Base-by-base conservation (phyloP, 257 asterid species). In the Solanum phureja region DNA sequence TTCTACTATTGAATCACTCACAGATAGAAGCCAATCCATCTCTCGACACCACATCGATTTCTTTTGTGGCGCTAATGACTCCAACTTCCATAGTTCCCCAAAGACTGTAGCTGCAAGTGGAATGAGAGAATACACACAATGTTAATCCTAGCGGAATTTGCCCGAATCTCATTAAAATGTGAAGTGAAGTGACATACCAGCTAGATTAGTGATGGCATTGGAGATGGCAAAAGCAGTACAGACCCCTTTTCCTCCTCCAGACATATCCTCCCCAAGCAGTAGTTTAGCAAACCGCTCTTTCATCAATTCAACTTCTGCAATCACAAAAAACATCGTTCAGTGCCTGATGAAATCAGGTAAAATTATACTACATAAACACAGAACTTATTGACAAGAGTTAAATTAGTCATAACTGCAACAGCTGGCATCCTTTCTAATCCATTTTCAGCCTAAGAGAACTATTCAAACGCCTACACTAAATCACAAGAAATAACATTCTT, bases 241-340 rank as follows among this genome's bases (percentile, higher is more conserved):
- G 19, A 94, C 99, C 89, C 99, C 99, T 88, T 93, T 93, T n/a
- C 98, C 98, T 87, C 98, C 98, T 87, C 99, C 99, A 9, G 98
- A 94, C 98, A 97, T 97, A 79, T 97, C 99, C 90, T 97, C 99
- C 82, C 99, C 99, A 4, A 97, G 93, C 87, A 97, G 90, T 87
- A 97, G 83, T 90, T 96, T 95, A 2, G 98, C 96, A 35, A 97
- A 97, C 49, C 98, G 90, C 88, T 95, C 94, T 89, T 97, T 97
- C 96, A 97, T 95, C 87, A 94, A 72, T 77, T 94, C 96, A 71
- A 93, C 93, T 89, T 93, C 99, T 95, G 94, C 56, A 86, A 68
- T 72, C 86, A 64, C 24, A 52, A 62, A 62, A 69, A 73, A 64
- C 66, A 24, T 9, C 27, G 9, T 27, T 46, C 66, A 42, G 34